Conservation (phyloP, 2,329 filamentous ascomycete species). For the Epichloe elymi region DNA sequence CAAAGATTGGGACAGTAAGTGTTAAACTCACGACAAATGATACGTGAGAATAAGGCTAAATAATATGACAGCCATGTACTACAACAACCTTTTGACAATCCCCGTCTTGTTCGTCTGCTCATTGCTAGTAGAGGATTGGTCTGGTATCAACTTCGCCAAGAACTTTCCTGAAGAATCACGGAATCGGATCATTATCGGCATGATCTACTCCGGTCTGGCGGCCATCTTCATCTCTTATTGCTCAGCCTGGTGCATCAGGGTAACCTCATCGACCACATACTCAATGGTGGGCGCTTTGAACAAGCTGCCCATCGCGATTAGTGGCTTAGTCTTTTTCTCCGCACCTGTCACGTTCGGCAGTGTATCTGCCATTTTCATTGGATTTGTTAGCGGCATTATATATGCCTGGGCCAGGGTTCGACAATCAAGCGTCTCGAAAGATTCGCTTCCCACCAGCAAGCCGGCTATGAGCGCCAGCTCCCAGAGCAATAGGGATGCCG, state of each 20-base stretch:
- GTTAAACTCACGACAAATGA: background rate
- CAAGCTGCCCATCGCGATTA: slow-evolving; percentile 91
- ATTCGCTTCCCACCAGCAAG: slow-evolving; percentile 50
- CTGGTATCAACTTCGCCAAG: slow-evolving; percentile 60
- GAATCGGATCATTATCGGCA: slow-evolving; percentile 69
- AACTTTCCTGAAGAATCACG: slow-evolving; percentile 82
- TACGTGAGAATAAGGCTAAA: slow-evolving; percentile 5
- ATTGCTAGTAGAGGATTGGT: slow-evolving; percentile 85
- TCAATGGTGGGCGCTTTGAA: slow-evolving; percentile 97
- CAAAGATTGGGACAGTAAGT: slow-evolving; percentile 97
- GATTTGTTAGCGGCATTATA: slow-evolving; percentile 84
- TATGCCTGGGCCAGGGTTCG: slow-evolving; percentile 54
- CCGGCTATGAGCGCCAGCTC: slow-evolving; percentile 76
- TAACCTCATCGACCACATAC: slow-evolving; percentile 95
- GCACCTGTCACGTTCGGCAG: slow-evolving; percentile 86
- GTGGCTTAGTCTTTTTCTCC: slow-evolving; percentile 87
- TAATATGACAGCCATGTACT: slow-evolving; percentile 79
- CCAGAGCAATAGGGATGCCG: slow-evolving; percentile 76
- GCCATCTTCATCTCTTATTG: slow-evolving; percentile 99
- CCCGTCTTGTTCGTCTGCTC: slow-evolving; percentile 78
- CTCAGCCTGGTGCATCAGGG: slow-evolving; percentile 95
- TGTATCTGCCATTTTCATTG: slow-evolving; percentile 80
- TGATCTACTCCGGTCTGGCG: slow-evolving; percentile 86
- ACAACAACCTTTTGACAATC: slow-evolving; percentile 99
- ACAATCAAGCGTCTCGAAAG: slow-evolving; percentile 55